Conservation (phyloP, 768 basidiomycete genomes). For the Russula foetens region DNA sequence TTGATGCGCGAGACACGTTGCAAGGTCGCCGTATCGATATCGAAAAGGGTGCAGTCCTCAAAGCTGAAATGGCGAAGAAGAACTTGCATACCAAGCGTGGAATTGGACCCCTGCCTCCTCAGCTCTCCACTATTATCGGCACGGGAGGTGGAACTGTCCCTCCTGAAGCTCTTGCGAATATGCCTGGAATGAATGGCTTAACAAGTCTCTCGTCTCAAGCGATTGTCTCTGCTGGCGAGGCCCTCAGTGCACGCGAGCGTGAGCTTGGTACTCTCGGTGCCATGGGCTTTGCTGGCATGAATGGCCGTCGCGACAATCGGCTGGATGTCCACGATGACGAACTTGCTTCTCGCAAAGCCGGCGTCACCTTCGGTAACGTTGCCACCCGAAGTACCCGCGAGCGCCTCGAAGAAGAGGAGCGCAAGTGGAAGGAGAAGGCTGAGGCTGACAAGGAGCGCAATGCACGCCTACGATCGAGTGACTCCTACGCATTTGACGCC, state of each 20-base stretch:
- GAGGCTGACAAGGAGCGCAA: slow-evolving; percentile 24
- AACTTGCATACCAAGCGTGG: slow-evolving; percentile 94
- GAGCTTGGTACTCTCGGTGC: slow-evolving; percentile 40
- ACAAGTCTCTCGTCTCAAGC: slow-evolving; percentile 10
- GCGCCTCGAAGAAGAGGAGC: slow-evolving; percentile 52
- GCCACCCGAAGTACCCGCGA: slow-evolving; percentile 50
- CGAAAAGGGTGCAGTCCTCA: slow-evolving; percentile 86
- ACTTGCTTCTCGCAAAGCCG: slow-evolving; percentile 34
- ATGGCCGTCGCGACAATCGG: slow-evolving; percentile 23
- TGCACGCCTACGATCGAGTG: slow-evolving; percentile 35
- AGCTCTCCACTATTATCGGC: slow-evolving; percentile 19
- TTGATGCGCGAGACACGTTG: slow-evolving; percentile 78
- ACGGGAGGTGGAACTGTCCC: slow-evolving; percentile 18
- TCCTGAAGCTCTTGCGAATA: slow-evolving; percentile 20
- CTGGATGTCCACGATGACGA: slow-evolving; percentile 39
- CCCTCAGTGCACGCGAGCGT: slow-evolving; percentile 37
- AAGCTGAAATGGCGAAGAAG: slow-evolving; percentile 99
- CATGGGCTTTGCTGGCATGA: slow-evolving; percentile 33
- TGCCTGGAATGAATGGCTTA: slow-evolving; percentile 25
- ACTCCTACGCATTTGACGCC: slow-evolving; percentile 58
- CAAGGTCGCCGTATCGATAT: slow-evolving; percentile 89
- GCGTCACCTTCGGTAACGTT: slow-evolving; percentile 33
- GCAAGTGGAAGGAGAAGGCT: slow-evolving; percentile 47
- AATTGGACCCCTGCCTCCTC: slow-evolving; percentile 40
- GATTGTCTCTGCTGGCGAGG: slow-evolving; percentile 21